Base-by-base conservation (phyloP, 345 rosid genomes). In the Populus tremula region DNA sequence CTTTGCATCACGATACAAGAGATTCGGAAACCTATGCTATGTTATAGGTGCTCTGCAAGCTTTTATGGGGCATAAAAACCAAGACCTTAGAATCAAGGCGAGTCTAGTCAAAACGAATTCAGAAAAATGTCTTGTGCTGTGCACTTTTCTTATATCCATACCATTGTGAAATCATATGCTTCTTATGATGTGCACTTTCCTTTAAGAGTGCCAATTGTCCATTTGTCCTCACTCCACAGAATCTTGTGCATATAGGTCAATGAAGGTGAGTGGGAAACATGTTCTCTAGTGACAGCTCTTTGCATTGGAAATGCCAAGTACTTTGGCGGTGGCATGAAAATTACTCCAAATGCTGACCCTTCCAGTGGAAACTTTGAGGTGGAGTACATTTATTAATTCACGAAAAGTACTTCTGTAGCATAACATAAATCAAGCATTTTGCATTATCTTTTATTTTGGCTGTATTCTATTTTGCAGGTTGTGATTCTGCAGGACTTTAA, bases 291-390 rank as follows among this genome's bases (percentile, higher is more conserved):
- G 75, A 94, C 98, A 7, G 97, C 98, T 76, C 86, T 96, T 56
- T 96, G 99, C 78, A 82, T 96, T 81, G 98, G 98, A 80, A 96
- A 96, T 78, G 98, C 91, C 45, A 96, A 93, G 78, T 96, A 84
- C 89, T 96, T 96, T 81, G 99, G 97, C 6, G 97, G 99, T 67
- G 98, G 98, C 76, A 94, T 94, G 99, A 96, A 92, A 87, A 94
- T 96, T 63, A 88, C 98, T 14, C 97, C 98, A 66, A 94, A 91
- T 81, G 99, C 97, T 18, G 85, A 88, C 84, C 99, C 97, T 77
- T 35, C 80, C 77, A 89, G 82, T 83, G 95, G 97, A 87, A 85
- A 84, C 59, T 87, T 96, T 72, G 98, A 93, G 97, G 98, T 93
- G 70, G 67, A 77, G 27, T 82, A 39, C 75, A 36, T 71, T 64